Evolutionary conservation across 257 asterid species (phyloP), one percentile per base, ranked within the genome.

Genomic region (Nemophila menziesii): DNA sequence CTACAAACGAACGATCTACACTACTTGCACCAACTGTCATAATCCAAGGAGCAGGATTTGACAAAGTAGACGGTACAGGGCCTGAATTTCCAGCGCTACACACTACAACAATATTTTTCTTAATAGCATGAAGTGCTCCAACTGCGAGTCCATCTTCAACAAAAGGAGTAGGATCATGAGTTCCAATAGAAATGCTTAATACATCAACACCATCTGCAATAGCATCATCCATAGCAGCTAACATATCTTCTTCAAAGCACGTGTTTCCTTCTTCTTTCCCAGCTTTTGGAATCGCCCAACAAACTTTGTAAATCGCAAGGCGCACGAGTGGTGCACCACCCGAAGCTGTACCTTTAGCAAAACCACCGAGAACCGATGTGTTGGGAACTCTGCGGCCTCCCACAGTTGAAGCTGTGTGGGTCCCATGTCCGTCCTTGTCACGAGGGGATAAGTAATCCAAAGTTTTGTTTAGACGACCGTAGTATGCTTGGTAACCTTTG

Each of bases 341-440:
- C 0, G 90, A 75, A 52, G 92, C 93, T 0, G 77, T 78, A 52
- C 97, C 97, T 2, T 18, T 1, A 44, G 92, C 97, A 14, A 83
- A 89, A 20, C 97, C 94, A 0, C 95, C 97, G 1, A 78, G 43
- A 51, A 82, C 78, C 0, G 90, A 67, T 38, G 29, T 70, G 3
- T 63, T 48, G 0, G 41, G 52, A 11, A 80, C 86, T 5, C 52
- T 38, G 9, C 78, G 68, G 26, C 97, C 95, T 6, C 59, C 79
- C 0, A 45, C 77, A 4, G 87, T 84, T 4, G 95, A 89, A 0
- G 95, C 48, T 0, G 98, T 89, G 68, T 89, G 98, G 51, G 82
- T 80, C 48, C 98, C 98, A 48, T 89, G 98, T 4, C 98, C 98
- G 51, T 84, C 98, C 56, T 22, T 71, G 79, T 89, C 98, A 0